These are phyloP conservation scores for Tolypocladium nubicola DNA, from an alignment of 2,329 filamentous ascomycete genomes.

Conservation along the genomic window DNA sequence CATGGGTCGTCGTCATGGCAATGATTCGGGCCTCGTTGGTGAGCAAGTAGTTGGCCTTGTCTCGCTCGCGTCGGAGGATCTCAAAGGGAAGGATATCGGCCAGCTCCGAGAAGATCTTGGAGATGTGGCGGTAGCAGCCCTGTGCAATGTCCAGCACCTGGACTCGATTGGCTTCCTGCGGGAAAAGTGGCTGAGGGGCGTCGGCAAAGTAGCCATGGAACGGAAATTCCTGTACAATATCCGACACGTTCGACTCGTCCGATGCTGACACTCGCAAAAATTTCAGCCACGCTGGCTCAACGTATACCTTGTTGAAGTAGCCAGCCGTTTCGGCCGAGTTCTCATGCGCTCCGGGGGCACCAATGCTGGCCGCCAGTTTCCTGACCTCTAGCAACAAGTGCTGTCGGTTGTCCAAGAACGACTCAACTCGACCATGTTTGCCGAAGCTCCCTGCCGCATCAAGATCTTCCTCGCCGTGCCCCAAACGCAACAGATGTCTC, in stretches of 20 bases:
- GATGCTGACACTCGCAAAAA: conserved; percentile 54
- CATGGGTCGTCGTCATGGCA: conserved; percentile 97
- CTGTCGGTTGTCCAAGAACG: conserved; percentile 81
- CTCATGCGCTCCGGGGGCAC: conserved; percentile 85
- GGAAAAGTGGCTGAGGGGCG: conserved; percentile 78
- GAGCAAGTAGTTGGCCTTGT: conserved; percentile 93
- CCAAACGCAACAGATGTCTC: conserved; percentile 81
- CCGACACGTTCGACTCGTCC: conserved; percentile 43
- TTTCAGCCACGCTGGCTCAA: conserved; percentile 78
- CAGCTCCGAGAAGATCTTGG: conserved; percentile 82
- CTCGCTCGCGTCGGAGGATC: conserved; percentile 75
- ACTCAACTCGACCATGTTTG: conserved; percentile 91
- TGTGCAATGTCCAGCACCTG: conserved; percentile 63
- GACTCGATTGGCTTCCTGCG: conserved; percentile 52
- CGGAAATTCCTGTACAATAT: conserved; percentile 68
- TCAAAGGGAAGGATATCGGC: conserved; percentile 94
- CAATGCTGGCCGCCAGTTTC: conserved; percentile 73
- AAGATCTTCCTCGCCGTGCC: conserved; percentile 91
- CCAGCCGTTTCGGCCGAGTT: conserved; percentile 94
- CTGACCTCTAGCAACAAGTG: conserved; percentile 73
- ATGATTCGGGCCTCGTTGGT: conserved; percentile 95
- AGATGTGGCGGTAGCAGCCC: conserved; percentile 81
- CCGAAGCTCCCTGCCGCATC: conserved; percentile 79
- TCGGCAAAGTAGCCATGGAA: conserved; percentile 83
- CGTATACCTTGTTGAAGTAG: conserved; percentile 90